phyloP scores from a whole-genome alignment of 75 land plant species.

The Pinus albicaulis region DNA sequence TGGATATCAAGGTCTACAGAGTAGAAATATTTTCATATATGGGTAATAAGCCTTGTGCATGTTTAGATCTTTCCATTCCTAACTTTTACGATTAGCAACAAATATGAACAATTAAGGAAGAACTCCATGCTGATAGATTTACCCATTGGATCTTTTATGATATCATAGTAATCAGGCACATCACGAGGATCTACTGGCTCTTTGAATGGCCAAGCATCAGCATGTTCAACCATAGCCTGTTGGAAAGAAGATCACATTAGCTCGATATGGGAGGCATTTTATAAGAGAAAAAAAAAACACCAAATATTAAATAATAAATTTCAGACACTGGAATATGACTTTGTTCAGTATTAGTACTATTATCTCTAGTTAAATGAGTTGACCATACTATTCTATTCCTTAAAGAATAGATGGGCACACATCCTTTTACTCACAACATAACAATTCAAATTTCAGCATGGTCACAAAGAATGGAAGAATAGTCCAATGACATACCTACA shows the following conservation, averaged over 20 bases:
- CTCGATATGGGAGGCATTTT: neutral
- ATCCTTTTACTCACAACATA: neutral
- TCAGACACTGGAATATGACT: neutral
- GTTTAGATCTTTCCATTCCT: neutral
- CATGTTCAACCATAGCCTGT: conserved; percentile 83
- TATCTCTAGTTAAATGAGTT: too few species aligned
- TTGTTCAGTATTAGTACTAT: neutral
- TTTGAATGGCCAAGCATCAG: conserved; percentile 98
- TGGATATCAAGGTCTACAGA: neutral
- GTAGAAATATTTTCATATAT: neutral
- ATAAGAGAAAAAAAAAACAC: neutral
- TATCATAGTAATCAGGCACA: conserved; percentile 98
- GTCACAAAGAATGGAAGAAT: neutral
- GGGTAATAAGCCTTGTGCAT: neutral
- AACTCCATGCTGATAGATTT: neutral
- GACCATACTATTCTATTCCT: neutral
- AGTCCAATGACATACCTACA: neutral
- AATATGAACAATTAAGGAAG: too few species aligned
- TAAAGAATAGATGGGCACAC: neutral
- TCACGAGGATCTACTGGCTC: conserved; percentile 97
- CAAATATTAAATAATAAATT: neutral
- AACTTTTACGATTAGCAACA: neutral
- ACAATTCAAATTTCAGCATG: neutral
- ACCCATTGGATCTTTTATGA: conserved; percentile 99
- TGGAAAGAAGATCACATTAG: neutral